Evolutionary conservation across 2,329 filamentous ascomycete genomes (phyloP).

Genomic region (Aspergillus transmontanensis): DNA sequence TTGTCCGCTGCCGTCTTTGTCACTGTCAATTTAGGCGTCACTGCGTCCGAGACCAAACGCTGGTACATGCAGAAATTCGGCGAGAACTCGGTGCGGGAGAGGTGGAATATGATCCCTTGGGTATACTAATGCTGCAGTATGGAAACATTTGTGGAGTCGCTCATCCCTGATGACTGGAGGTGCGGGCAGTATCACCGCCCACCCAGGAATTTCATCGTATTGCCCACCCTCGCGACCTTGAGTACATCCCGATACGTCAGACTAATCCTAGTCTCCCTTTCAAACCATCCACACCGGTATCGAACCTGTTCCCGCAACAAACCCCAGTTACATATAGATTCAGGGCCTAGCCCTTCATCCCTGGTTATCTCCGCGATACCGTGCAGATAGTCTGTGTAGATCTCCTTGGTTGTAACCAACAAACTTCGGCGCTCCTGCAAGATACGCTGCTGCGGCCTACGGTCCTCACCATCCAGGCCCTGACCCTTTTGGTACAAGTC

Average conservation of each 20-base stretch:
- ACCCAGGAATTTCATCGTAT: slow-evolving; percentile 61
- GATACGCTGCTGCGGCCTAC: slow-evolving; percentile 56
- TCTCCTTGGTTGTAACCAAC: slow-evolving; percentile 56
- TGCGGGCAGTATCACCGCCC: background rate
- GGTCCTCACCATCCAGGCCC: slow-evolving; percentile 9
- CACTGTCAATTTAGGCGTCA: slow-evolving; percentile 75
- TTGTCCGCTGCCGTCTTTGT: slow-evolving; percentile 73
- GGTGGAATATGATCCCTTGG: slow-evolving; percentile 75
- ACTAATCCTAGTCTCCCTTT: slow-evolving; percentile 58
- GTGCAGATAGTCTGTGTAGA: slow-evolving; percentile 62
- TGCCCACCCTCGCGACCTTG: slow-evolving; percentile 74
- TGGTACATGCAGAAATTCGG: slow-evolving; percentile 84
- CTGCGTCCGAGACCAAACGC: slow-evolving; percentile 72
- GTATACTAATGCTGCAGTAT: slow-evolving; percentile 32
- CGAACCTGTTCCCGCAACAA: slow-evolving; percentile 49
- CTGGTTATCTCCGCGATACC: slow-evolving; percentile 58
- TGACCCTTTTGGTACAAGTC: slow-evolving; percentile 68
- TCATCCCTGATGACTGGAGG: background rate
- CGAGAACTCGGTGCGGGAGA: slow-evolving; percentile 59
- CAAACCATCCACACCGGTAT: slow-evolving; percentile 46
- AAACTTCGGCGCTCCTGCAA: slow-evolving; percentile 81
- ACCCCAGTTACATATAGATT: slow-evolving; percentile 59
- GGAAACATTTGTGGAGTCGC: background rate
- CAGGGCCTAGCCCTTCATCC: slow-evolving; percentile 65
- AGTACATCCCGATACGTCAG: slow-evolving; percentile 80